These are phyloP conservation scores for Capsaspora owczarzaki DNA, from an alignment of 78 protist genomes.

Conservation along the genomic window DNA sequence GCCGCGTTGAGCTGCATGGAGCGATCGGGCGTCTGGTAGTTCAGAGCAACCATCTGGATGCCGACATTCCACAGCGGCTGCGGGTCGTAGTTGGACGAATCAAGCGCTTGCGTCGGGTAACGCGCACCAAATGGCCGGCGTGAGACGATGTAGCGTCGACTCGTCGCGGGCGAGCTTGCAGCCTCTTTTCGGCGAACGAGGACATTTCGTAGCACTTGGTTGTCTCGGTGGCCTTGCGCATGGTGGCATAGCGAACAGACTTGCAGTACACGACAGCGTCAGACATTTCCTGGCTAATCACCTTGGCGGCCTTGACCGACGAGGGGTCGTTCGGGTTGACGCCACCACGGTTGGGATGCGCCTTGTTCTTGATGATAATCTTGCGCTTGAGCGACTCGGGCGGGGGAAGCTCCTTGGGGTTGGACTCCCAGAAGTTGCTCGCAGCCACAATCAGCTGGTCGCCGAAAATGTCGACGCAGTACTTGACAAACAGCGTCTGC, in stretches of 20 bases:
- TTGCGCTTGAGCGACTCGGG: not conserved
- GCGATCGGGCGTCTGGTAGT: constrained; percentile 55
- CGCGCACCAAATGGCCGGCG: not conserved
- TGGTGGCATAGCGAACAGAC: not conserved
- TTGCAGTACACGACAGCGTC: not conserved
- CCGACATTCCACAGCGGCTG: constrained; percentile 44
- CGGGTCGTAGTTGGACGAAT: constrained; percentile 71
- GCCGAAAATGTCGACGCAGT: too few relatives aligned
- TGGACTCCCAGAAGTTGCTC: not conserved
- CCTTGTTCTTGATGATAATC: constrained; percentile 27
- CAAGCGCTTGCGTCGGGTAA: constrained; percentile 12
- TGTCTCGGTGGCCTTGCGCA: not conserved
- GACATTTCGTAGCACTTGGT: constrained; percentile 1
- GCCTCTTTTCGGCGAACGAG: constrained; percentile 20
- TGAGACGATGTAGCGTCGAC: not conserved
- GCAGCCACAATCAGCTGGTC: not conserved
- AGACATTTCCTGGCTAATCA: not conserved
- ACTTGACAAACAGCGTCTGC: not conserved
- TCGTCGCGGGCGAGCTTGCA: not conserved
- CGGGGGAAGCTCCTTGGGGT: not conserved
- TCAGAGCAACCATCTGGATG: constrained; percentile 64
- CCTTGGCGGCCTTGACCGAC: not conserved
- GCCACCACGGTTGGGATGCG: not conserved
- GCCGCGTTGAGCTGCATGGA: constrained; percentile 34
- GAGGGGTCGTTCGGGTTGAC: not conserved